Percentiles rank a stretch among this genome's conserved stretches.
phyloP scores from a whole-genome alignment of 768 basidiomycete genomes.

The Pulveroboletus sp. region DNA sequence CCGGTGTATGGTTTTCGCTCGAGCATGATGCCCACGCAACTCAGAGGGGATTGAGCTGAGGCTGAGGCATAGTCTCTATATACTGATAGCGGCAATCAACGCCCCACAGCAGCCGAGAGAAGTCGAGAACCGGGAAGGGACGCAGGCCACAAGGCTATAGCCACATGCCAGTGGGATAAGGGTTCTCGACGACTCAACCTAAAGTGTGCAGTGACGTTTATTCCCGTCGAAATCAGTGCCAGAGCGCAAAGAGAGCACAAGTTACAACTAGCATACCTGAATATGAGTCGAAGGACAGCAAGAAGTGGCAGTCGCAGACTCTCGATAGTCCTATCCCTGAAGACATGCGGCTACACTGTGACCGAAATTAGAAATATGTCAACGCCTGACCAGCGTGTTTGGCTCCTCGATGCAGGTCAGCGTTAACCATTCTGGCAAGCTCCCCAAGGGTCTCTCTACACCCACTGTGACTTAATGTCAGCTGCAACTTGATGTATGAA shows the following conservation, averaged over 20 bases:
- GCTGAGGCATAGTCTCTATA: constrained; percentile 4
- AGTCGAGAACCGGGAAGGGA: constrained; percentile 1
- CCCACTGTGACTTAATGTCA: neutral
- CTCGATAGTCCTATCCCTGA: too few species aligned
- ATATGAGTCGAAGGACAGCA: too few species aligned
- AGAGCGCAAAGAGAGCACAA: too few species aligned
- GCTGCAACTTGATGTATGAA: constrained; percentile 8
- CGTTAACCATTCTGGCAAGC: too few species aligned
- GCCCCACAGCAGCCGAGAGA: neutral
- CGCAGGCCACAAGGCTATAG: neutral
- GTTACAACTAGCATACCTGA: too few species aligned
- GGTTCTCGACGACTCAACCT: neutral
- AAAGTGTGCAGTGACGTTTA: neutral
- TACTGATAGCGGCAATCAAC: neutral
- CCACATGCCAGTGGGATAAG: neutral
- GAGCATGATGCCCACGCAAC: constrained; percentile 18
- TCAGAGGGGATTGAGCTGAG: neutral
- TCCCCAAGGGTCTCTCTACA: neutral
- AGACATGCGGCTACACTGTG: too few species aligned
- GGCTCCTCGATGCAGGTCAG: too few species aligned
- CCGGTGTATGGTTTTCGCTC: constrained; percentile 33
- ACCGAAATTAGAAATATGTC: neutral
- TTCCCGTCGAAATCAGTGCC: neutral
- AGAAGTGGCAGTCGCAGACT: too few species aligned
- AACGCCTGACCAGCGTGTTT: neutral